A percentile compares a stretch with the other conserved stretches of the same genome.
Evolutionary conservation across 768 basidiomycete genomes (phyloP).

Genomic region (Termitomyces sp.): DNA sequence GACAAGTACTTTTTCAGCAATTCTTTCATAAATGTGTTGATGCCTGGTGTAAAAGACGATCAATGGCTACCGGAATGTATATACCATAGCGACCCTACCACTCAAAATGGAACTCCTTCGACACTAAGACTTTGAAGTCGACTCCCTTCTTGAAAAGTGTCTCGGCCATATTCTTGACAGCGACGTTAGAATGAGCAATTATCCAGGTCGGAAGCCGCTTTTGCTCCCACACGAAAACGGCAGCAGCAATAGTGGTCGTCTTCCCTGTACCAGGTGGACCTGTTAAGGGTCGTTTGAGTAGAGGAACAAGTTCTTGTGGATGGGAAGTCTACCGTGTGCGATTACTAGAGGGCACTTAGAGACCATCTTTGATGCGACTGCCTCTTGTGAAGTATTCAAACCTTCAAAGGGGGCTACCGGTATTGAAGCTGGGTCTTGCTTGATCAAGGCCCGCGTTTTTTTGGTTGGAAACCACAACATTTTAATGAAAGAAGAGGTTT

Average conservation of each 20-base stretch:
- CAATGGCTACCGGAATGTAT: background rate
- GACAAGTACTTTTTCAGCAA: conserved; percentile 30
- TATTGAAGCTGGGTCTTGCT: background rate
- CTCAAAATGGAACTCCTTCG: conserved; percentile 42
- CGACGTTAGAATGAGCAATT: conserved; percentile 45
- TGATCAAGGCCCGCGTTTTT: background rate
- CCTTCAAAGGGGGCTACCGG: background rate
- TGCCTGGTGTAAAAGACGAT: conserved; percentile 32
- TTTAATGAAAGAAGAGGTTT: conserved; percentile 27
- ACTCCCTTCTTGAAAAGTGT: conserved; percentile 29
- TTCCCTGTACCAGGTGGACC: conserved; percentile 53
- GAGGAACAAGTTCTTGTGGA: background rate
- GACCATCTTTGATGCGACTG: conserved; percentile 32
- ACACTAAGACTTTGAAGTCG: conserved; percentile 39
- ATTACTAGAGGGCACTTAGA: conserved; percentile 26
- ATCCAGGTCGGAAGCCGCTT: conserved; percentile 29
- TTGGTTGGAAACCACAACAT: conserved; percentile 33
- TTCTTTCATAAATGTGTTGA: conserved; percentile 38
- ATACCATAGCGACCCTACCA: conserved; percentile 27
- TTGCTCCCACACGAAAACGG: conserved; percentile 30
- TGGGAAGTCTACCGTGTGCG: conserved; percentile 28
- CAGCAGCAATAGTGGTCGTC: conserved; percentile 44
- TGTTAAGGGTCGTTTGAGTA: conserved; percentile 8
- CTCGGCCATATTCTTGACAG: conserved; percentile 47
- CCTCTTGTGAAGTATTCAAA: conserved; percentile 33